Evolutionary conservation across 352 stramenopile genomes (phyloP).

Genomic region (Phytophthora palmivora): DNA sequence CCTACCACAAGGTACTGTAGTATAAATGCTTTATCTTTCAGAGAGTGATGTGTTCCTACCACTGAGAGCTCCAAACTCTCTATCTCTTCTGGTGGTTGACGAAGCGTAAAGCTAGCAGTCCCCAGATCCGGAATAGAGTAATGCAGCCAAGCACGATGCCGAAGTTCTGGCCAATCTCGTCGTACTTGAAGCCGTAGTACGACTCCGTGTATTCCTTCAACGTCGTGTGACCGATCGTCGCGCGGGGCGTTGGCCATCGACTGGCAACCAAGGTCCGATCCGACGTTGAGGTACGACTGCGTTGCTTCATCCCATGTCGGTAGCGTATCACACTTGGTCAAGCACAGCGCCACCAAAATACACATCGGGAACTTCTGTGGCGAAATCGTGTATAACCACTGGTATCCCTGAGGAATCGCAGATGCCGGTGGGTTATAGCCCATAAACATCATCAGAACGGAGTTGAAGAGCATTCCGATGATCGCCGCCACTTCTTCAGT

Average conservation of each 20-base stretch:
- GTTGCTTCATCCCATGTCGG: conserved; percentile 27
- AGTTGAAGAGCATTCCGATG: conserved; percentile 47
- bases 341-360: conserved; percentile 6
- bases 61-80: too few relatives aligned
- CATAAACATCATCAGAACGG: conserved; percentile 55
- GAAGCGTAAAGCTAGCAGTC: too few relatives aligned
- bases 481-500: conserved; percentile 52
- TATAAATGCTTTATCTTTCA: too few relatives aligned
- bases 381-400: conserved; percentile 23
- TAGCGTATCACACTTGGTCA: background rate
- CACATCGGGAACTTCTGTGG: conserved; percentile 26
- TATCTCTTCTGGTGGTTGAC: too few relatives aligned
- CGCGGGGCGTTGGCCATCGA: conserved; percentile 22
- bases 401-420: conserved; percentile 17
- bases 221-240: conserved; percentile 35
- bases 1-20: too few relatives aligned
- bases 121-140: too few relatives aligned
- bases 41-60: too few relatives aligned
- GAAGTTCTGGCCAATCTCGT: conserved; percentile 25
- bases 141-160: too few relatives aligned
- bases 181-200: conserved; percentile 34
- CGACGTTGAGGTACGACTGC: conserved; percentile 28
- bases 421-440: conserved; percentile 33
- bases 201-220: conserved; percentile 37
- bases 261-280: conserved; percentile 33